Conservation (phyloP, 2,329 filamentous ascomycete species). For the Penicillium aurantiogriseum region DNA sequence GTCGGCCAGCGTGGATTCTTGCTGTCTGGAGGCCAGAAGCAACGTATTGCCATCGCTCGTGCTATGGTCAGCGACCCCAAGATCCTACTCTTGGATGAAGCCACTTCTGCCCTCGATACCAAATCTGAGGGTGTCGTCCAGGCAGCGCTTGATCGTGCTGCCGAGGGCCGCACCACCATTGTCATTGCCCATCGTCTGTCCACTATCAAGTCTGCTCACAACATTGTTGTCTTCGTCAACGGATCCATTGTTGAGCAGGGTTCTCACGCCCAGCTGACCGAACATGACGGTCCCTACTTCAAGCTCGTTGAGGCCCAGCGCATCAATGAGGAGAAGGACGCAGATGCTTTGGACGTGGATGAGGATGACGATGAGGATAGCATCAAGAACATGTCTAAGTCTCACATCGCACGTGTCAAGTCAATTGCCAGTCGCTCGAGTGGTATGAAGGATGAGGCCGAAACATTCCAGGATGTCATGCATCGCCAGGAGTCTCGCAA, state of each 20-base stretch:
- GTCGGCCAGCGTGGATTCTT: slow-evolving; percentile 95
- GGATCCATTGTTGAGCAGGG: slow-evolving; percentile 92
- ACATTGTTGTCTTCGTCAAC: slow-evolving; percentile 88
- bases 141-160: slow-evolving; percentile 81
- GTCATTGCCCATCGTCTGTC: slow-evolving; percentile 93
- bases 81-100: slow-evolving; percentile 89
- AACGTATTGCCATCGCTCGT: slow-evolving; percentile 90
- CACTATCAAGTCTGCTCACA: slow-evolving; percentile 90
- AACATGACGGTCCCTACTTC: slow-evolving; percentile 70
- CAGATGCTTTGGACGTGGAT: slow-evolving; percentile 29
- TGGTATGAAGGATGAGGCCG: slow-evolving; percentile 30
- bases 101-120: slow-evolving; percentile 89
- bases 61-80: slow-evolving; percentile 89
- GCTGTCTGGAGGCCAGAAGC: slow-evolving; percentile 92
- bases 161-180: slow-evolving; percentile 86
- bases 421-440: slow-evolving; percentile 32
- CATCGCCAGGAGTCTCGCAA: slow-evolving; percentile 51
- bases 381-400: slow-evolving; percentile 23
- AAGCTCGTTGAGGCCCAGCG: slow-evolving; percentile 86
- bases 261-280: slow-evolving; percentile 76
- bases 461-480: slow-evolving; percentile 32
- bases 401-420: slow-evolving; percentile 33
- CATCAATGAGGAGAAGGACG: slow-evolving; percentile 59
- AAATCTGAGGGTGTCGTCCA: slow-evolving; percentile 94
- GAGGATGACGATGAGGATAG: slow-evolving; percentile 32